phyloP scores from a whole-genome alignment of 2,329 filamentous ascomycete genomes.

The Arthrobotrys sinensis region DNA sequence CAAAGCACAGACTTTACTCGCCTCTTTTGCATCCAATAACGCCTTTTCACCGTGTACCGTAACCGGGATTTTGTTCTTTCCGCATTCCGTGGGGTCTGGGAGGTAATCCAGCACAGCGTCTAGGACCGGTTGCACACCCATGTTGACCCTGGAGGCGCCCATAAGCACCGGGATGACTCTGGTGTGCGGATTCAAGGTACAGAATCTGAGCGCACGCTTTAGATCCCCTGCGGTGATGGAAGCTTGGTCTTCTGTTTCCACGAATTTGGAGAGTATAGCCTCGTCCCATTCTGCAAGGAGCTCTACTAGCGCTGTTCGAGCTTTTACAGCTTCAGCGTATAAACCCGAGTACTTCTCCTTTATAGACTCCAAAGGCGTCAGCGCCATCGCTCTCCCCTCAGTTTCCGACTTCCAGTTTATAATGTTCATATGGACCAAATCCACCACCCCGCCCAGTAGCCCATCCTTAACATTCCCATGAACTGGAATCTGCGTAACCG shows the following conservation, averaged over 20 bases:
- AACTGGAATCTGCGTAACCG: slow-evolving; percentile 96
- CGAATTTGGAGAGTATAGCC: slow-evolving; percentile 93
- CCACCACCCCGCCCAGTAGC: slow-evolving; percentile 87
- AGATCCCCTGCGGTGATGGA: slow-evolving; percentile 83
- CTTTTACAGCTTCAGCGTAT: slow-evolving; percentile 69
- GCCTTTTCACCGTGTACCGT: slow-evolving; percentile 75
- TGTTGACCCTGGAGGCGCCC: slow-evolving; percentile 95
- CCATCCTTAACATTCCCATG: slow-evolving; percentile 82
- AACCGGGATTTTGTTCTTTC: slow-evolving; percentile 83
- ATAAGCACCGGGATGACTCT: slow-evolving; percentile 97
- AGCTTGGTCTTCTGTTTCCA: slow-evolving; percentile 85
- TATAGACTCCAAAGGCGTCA: slow-evolving; percentile 82
- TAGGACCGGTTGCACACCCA: slow-evolving; percentile 94
- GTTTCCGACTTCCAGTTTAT: slow-evolving; percentile 89
- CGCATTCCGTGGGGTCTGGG: slow-evolving; percentile 91
- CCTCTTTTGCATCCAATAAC: slow-evolving; percentile 84
- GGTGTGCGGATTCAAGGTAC: slow-evolving; percentile 82
- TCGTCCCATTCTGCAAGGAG: slow-evolving; percentile 97
- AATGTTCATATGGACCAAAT: slow-evolving; percentile 89
- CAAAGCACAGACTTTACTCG: slow-evolving; percentile 85
- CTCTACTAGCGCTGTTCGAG: slow-evolving; percentile 87
- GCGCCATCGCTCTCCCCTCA: slow-evolving; percentile 84
- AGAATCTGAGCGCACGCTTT: slow-evolving; percentile 94
- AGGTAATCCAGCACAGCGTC: slow-evolving; percentile 97
- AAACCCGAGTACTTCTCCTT: slow-evolving; percentile 74